Base-by-base conservation (phyloP, 305 asterid species). In the Fraxinus xanthoxyloides region DNA sequence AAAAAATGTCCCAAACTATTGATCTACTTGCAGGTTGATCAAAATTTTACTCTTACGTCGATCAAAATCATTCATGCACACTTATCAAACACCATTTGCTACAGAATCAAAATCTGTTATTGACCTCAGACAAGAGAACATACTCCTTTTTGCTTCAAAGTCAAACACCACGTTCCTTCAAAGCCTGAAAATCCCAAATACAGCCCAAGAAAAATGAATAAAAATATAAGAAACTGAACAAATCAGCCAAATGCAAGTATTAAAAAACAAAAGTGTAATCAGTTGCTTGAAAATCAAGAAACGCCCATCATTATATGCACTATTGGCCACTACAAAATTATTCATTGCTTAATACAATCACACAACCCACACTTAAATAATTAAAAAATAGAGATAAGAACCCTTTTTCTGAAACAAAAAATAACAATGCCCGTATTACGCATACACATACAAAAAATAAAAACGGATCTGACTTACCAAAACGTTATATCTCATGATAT, bases 81-180 rank as follows among this genome's bases (percentile, higher is more conserved):
- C 78, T 70, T 10, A 73, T 61, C 61, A 24, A 80, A 78, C 72
- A 84, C 77, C 17, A 63, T 61, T 56, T 36, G 81, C 75, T 79
- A 86, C 88, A 90, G 82, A 82, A 82, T 40, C 65, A 48, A 78
- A 76, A 82, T 76, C 88, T 61, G 82, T 78, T 81, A 72, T 51
- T 78, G 70, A 28, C 80, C 75, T 63, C 69, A 79, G 82, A 80
- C 30, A 75, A 78, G 80, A 79, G 81, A 79, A 67, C 36, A 59
- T 84, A 31, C 80, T 85, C 87, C 87, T 81, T 87, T 82, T 85
- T 79, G 86, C 89, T 87, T 78, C 90, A 90, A 91, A 91, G 95
- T 88, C 93, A 91, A 92, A 88, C 85, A 77, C 80, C 90, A 82
- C 89, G 87, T 87, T 85, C 92, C 87, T 87, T 87, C 90, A 86